Percentiles rank a stretch among this genome's conserved stretches.
Evolutionary conservation across 306 rosid species (phyloP).

Genomic region (Malus sylvestris): DNA sequence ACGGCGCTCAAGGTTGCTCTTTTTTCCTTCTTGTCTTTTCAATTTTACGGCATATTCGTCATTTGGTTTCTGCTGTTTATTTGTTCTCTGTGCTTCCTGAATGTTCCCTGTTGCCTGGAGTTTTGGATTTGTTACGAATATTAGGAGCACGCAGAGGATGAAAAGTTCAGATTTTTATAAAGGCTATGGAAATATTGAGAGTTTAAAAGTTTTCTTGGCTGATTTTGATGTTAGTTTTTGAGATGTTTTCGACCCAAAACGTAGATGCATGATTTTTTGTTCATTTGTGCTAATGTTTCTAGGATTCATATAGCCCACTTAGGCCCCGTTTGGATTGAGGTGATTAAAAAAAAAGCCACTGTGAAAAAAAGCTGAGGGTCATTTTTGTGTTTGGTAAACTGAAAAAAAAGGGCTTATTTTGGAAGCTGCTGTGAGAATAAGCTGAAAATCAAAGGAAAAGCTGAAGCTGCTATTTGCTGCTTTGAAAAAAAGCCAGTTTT

Average conservation of each 20-base stretch:
- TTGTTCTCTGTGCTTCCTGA: not conserved
- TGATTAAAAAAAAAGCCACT: too few relatives aligned
- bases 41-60: not conserved
- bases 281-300: too few relatives aligned
- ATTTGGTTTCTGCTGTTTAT: not conserved
- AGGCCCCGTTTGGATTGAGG: too few relatives aligned
- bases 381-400: too few relatives aligned
- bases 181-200: not conserved
- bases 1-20: slow-evolving; percentile 43
- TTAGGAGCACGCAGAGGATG: not conserved
- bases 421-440: too few relatives aligned
- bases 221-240: not conserved
- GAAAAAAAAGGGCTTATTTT: too few relatives aligned
- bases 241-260: not conserved
- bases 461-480: too few relatives aligned
- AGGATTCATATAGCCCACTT: too few relatives aligned
- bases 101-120: not conserved
- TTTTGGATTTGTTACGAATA: not conserved
- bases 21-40: not conserved
- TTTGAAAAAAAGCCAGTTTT: too few relatives aligned
- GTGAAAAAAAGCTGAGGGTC: too few relatives aligned
- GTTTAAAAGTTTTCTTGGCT: not conserved
- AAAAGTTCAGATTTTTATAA: not conserved
- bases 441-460: too few relatives aligned
- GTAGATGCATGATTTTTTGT: too few relatives aligned